phyloP scores from a whole-genome alignment of 345 rosid genomes.

The Tarenaya hassleriana region DNA sequence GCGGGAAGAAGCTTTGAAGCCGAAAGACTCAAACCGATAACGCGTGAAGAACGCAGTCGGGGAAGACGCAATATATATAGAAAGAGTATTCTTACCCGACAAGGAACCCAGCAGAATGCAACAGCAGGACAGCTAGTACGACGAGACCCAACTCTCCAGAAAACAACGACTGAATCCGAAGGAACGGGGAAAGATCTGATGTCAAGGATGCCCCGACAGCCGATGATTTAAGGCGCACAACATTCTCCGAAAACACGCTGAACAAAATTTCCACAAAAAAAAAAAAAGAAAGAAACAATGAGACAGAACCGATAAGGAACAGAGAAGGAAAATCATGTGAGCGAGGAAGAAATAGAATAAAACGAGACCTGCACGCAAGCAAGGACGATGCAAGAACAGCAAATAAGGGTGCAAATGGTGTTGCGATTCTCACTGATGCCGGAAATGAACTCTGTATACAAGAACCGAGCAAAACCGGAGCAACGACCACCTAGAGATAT shows the following conservation, averaged over 20 bases:
- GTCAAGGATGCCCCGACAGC: slow-evolving; percentile 31
- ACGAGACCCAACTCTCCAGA: slow-evolving; percentile 47
- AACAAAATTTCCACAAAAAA: slow-evolving; percentile 11
- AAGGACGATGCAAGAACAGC: slow-evolving; percentile 52
- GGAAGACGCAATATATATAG: too few relatives aligned
- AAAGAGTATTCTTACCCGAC: slow-evolving; percentile 42
- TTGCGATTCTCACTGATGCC: slow-evolving; percentile 35
- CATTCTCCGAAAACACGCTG: slow-evolving; percentile 58
- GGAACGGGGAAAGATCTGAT: slow-evolving; percentile 30
- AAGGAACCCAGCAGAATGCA: slow-evolving; percentile 56
- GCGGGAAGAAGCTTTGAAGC: too few relatives aligned
- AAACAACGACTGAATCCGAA: slow-evolving; percentile 28
- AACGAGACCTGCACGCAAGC: slow-evolving; percentile 68
- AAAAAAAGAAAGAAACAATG: neutral
- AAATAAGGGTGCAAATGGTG: slow-evolving; percentile 52
- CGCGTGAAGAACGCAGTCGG: slow-evolving; percentile 1
- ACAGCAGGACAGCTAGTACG: slow-evolving; percentile 41
- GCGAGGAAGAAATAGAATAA: neutral
- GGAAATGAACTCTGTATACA: slow-evolving; percentile 49
- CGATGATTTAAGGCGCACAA: slow-evolving; percentile 45
- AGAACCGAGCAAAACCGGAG: slow-evolving; percentile 58
- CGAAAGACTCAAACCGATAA: neutral
- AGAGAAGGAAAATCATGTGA: too few relatives aligned
- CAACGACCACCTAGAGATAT: slow-evolving; percentile 45
- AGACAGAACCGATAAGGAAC: too few relatives aligned